Evolutionary conservation across 768 basidiomycete genomes (phyloP), one percentile per base, ranked within the genome.

Genomic region (Serpula lacrymans): DNA sequence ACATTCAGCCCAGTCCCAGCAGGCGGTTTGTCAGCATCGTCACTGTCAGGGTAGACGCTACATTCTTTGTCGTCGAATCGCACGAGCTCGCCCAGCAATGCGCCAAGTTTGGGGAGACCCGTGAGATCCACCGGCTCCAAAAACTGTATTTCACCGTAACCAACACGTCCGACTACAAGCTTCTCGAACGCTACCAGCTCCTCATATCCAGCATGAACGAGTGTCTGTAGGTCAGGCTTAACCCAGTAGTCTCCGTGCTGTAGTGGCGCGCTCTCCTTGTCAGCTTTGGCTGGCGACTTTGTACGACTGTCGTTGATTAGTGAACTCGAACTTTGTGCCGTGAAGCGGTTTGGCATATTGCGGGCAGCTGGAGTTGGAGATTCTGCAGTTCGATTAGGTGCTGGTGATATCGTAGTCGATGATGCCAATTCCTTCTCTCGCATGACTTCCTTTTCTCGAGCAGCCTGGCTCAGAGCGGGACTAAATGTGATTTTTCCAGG

Each of bases 221-320:
- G 77, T 23, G 74, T 75, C 24, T 75, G 67, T 43, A 97, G 64
- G 39, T 82, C 77, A 10, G 96, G 96, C 48, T 82, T 82, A 42
- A 86, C 80, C 76, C 82, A 97, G 66, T 98, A 99, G 45, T 96
- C 90, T 29, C 94, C 96, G 46, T 92, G 81, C 45, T 82, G 76
- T 12, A 79, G 72, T 37, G 77, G 70, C 9, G 52, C 23, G 10
- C 54, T 38, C 11, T 50, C 34, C 2, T 43, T 33, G 10, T 47
- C 43, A 24, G 56, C 56, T 22, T 55, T 54, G 13, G 39, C 45
- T 13, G 43, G 21, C 11, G 52, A 59, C 64, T 45, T 67, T 49
- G 42, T 54, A 45, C 46, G 38, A 13, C 30, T 65, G 39, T 39
- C 29, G 17, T 59, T 57, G 11, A 63, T 47, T 8, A 45, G 33